A percentile compares a stretch with the other conserved stretches of the same genome.
Evolutionary conservation across 768 basidiomycete genomes (phyloP).

Genomic region (Pleurotus salmoneostramineus): DNA sequence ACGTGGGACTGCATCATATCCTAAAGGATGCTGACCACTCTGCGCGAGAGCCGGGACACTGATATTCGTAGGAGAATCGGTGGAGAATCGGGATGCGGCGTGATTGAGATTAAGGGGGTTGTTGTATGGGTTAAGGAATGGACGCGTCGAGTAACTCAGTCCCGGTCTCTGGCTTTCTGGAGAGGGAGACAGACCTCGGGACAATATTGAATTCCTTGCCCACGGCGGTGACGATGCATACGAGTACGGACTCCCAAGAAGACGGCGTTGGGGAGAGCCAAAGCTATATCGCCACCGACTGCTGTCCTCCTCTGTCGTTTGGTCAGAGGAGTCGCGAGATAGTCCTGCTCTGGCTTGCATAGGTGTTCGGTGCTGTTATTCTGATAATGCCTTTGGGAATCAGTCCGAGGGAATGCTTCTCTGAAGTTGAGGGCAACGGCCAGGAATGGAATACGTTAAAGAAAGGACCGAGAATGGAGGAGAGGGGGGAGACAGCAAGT

Average conservation of each 20-base stretch:
- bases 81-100: constrained; percentile 1
- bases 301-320: not conserved
- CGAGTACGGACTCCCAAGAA: not conserved
- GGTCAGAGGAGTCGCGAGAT: not conserved
- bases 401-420: too few species aligned
- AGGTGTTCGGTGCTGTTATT: too few species aligned
- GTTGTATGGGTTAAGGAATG: constrained; percentile 2
- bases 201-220: not conserved
- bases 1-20: not conserved
- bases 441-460: too few species aligned
- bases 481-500: too few species aligned
- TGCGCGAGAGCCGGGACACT: not conserved
- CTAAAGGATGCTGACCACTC: not conserved
- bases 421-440: too few species aligned
- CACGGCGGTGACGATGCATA: not conserved
- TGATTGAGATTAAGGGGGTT: not conserved
- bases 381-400: too few species aligned
- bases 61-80: not conserved
- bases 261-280: not conserved
- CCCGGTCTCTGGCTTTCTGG: too few species aligned
- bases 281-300: not conserved
- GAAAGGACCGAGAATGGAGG: too few species aligned
- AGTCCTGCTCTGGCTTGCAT: too few species aligned
- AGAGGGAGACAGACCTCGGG: not conserved
- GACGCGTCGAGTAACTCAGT: not conserved